Percentiles rank a stretch among this genome's conserved stretches.
These are phyloP conservation scores for Rhodotorula toruloides DNA, from an alignment of 768 basidiomycete species.

Conservation along the genomic window DNA sequence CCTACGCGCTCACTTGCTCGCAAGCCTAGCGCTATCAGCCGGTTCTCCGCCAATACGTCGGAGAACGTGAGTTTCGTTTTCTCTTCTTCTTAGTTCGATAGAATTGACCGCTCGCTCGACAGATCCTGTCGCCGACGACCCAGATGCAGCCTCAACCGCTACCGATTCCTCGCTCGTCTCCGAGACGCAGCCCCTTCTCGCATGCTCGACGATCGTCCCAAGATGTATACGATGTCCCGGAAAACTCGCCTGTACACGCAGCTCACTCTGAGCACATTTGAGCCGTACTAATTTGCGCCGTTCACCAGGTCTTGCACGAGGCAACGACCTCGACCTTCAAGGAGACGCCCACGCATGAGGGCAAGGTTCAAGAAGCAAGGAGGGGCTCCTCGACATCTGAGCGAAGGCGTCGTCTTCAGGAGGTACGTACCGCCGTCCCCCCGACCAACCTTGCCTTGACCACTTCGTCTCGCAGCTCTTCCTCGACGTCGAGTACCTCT, in stretches of 20 bases:
- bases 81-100: neutral
- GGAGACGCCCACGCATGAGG: neutral
- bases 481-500: neutral
- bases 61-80: neutral
- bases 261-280: too few species aligned
- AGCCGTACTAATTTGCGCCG: too few species aligned
- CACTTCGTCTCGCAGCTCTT: neutral
- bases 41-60: conserved; percentile 9
- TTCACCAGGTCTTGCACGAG: neutral
- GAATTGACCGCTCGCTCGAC: accelerated
- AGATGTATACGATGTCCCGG: too few species aligned
- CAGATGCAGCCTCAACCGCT: too few species aligned
- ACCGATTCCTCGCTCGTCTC: too few species aligned
- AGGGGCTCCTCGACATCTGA: too few species aligned
- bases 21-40: too few species aligned
- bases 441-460: neutral
- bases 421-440: neutral
- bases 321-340: neutral
- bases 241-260: too few species aligned
- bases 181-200: too few species aligned
- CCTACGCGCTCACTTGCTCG: too few species aligned
- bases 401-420: neutral
- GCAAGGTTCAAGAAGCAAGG: neutral
- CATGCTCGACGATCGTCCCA: too few species aligned
- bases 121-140: neutral